phyloP scores from a whole-genome alignment of 2,329 filamentous ascomycete genomes.

The Ceratocystis alfenasii region DNA sequence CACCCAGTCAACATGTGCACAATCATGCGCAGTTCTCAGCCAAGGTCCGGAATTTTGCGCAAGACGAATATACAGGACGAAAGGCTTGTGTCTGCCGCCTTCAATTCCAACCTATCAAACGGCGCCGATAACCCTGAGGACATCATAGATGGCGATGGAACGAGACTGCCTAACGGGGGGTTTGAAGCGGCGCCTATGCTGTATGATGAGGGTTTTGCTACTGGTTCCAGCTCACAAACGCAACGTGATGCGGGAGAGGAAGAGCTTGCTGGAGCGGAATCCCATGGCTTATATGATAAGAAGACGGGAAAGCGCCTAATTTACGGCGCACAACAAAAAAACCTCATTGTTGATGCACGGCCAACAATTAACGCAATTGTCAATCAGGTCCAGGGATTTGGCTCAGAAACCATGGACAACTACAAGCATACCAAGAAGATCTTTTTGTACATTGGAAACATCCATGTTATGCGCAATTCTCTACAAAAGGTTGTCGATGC shows the following conservation, averaged over 20 bases:
- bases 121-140: slow-evolving; percentile 4
- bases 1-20: slow-evolving; percentile 95
- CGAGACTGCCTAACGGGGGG: not conserved
- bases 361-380: slow-evolving; percentile 89
- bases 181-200: slow-evolving; percentile 13
- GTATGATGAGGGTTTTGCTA: not conserved
- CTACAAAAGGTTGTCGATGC: slow-evolving; percentile 76
- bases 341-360: slow-evolving; percentile 89
- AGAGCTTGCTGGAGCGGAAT: slow-evolving; percentile 24
- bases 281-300: slow-evolving; percentile 39
- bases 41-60: slow-evolving; percentile 69
- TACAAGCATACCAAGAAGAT: slow-evolving; percentile 86
- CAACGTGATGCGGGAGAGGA: slow-evolving; percentile 6
- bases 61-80: slow-evolving; percentile 94
- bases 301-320: slow-evolving; percentile 53
- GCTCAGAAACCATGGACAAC: slow-evolving; percentile 95
- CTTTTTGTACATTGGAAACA: slow-evolving; percentile 94
- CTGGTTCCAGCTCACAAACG: not conserved
- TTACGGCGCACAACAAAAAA: slow-evolving; percentile 86
- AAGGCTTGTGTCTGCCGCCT: slow-evolving; percentile 83
- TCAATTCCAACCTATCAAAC: slow-evolving; percentile 53
- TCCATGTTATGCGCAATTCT: slow-evolving; percentile 93
- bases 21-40: slow-evolving; percentile 89
- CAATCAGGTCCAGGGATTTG: slow-evolving; percentile 85
- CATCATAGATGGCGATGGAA: not conserved